Evolutionary conservation across 2,329 filamentous ascomycete species (phyloP).

Genomic region (Arthroderma uncinatum): DNA sequence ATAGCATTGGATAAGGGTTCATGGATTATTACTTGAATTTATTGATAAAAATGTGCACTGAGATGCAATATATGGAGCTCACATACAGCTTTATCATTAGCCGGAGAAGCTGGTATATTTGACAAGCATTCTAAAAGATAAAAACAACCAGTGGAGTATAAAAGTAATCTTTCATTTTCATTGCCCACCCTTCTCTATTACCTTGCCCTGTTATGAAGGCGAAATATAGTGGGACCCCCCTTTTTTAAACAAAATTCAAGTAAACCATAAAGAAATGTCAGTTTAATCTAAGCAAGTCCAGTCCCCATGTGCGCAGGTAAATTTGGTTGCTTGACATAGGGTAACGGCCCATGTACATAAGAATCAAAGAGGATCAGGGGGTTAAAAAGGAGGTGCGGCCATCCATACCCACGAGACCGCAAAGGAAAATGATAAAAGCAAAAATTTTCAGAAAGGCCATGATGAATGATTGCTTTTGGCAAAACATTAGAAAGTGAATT

Average conservation of each 20-base stretch:
- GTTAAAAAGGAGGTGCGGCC: background rate
- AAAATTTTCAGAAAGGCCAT: background rate
- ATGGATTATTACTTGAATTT: background rate
- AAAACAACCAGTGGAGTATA: background rate
- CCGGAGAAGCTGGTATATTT: too few species aligned
- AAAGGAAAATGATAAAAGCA: background rate
- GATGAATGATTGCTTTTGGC: background rate
- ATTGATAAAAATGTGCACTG: too few species aligned
- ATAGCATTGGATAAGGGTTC: background rate
- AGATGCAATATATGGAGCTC: too few species aligned
- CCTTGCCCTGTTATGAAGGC: background rate
- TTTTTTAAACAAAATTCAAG: conserved; percentile 8
- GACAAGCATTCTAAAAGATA: background rate
- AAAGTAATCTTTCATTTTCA: background rate
- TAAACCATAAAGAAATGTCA: background rate
- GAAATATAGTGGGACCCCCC: background rate
- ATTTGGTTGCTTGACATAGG: background rate
- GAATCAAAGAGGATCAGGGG: background rate
- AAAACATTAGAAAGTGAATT: conserved; percentile 7
- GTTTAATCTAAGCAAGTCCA: conserved; percentile 1
- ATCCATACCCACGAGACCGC: background rate
- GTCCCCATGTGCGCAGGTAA: background rate
- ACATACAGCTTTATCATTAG: too few species aligned
- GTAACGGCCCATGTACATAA: background rate
- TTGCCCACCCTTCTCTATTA: background rate